Percentiles rank a stretch among this genome's conserved stretches.
phyloP scores from a whole-genome alignment of 441 rosid genomes.

The Dalechampia spathulata region DNA sequence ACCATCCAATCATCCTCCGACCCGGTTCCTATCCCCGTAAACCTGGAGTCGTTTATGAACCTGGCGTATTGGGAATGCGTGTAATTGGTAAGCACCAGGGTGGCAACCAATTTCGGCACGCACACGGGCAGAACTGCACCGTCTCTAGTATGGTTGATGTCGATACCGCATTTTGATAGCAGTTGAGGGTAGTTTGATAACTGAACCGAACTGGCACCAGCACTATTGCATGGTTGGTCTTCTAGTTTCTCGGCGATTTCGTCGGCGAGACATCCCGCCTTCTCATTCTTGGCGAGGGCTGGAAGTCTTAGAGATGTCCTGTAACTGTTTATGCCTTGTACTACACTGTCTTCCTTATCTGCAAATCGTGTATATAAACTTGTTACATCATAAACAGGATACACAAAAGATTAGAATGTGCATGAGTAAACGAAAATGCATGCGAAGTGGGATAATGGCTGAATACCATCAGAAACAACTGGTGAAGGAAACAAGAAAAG shows the following conservation, averaged over 20 bases:
- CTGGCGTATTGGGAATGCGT: constrained; percentile 42
- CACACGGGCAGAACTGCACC: constrained; percentile 62
- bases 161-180: constrained; percentile 49
- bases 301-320: constrained; percentile 41
- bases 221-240: constrained; percentile 38
- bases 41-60: constrained; percentile 52
- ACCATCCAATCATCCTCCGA: constrained; percentile 80
- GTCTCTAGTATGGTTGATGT: constrained; percentile 43
- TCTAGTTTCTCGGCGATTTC: constrained; percentile 48
- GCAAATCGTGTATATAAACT: neutral
- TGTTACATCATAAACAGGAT: neutral
- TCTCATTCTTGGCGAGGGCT: constrained; percentile 37
- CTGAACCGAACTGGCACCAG: constrained; percentile 24
- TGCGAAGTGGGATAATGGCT: too few species aligned
- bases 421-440: neutral
- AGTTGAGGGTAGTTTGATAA: constrained; percentile 32
- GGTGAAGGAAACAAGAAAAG: constrained; percentile 13
- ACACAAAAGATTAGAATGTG: too few species aligned
- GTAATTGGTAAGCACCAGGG: constrained; percentile 60
- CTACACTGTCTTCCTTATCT: constrained; percentile 42
- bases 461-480: constrained; percentile 4
- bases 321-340: constrained; percentile 68
- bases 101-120: constrained; percentile 43
- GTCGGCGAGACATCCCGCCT: constrained; percentile 59
- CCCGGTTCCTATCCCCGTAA: constrained; percentile 53